Base-by-base conservation (phyloP, 1,284 basidiomycete genomes). In the Leccinum colubrinum region DNA sequence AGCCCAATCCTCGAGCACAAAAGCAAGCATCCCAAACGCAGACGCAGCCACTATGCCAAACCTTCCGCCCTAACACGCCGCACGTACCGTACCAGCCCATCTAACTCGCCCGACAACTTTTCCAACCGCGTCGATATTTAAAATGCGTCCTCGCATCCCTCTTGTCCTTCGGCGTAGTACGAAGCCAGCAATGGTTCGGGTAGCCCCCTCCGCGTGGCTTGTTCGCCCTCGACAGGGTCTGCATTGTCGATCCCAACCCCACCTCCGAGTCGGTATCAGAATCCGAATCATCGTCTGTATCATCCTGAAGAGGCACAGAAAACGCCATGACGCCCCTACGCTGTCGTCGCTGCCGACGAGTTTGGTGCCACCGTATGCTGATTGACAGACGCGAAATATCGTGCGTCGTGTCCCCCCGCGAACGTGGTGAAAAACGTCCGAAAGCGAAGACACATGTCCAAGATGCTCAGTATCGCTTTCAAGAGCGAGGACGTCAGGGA, bases 1-100 rank as follows among this genome's bases (percentile, higher is more conserved):
- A 75, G 90, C 89, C 93, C 93, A 94, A 69, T 94, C 92, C 62
- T 93, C 88, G 57, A 95, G 77, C 39, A 84, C 80, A 73, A 94
- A 93, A 3, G 87, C 86, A 53, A 95, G 78, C 58, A 92, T 83
- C 0, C 83, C 86, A 75, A 93, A 94, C 0, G 86, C 78, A 30
- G 84, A 74, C 9, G 84, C 83, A 37, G 80, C 3, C 82, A 83
- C 60, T 80, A 81, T 33, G 82, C 84, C 56, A 91, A 76, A 66
- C 78, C 84, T 71, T 90, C 91, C 30, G 86, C 83, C 0, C 86
- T 27, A 27, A 27, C 86, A 48, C 87, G 78, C 55, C 86, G 75
- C 6, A 94, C 70, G 68, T 87, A 89, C 54, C 86, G 78, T 17
- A 93, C 87, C 35, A 91, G 74, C 11, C 83, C 83, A 68, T 92